A percentile compares a stretch with the other conserved stretches of the same genome.
These are phyloP conservation scores for Xylariomycetidae sp. DNA, from an alignment of 2,329 filamentous ascomycete species.

Conservation along the genomic window DNA sequence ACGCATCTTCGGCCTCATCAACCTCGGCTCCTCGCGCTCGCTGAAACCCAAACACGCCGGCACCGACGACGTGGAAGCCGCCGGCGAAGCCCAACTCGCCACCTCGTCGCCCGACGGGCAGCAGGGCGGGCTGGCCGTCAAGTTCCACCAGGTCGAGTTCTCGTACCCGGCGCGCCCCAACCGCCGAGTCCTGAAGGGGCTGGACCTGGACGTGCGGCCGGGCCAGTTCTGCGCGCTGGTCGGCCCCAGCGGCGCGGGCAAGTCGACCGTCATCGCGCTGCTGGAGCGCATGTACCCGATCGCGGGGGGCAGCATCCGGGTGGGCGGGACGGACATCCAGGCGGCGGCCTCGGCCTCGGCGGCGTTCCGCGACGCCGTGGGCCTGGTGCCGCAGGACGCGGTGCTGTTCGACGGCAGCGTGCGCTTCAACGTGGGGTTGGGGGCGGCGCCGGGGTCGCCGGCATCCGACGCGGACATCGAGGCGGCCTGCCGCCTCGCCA, in stretches of 20 bases:
- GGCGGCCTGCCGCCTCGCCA: slow-evolving; percentile 60
- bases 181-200: slow-evolving; percentile 38
- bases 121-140: slow-evolving; percentile 37
- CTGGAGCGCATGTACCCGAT: slow-evolving; percentile 50
- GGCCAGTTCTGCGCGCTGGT: slow-evolving; percentile 37
- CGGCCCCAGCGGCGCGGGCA: slow-evolving; percentile 41
- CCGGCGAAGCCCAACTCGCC: slow-evolving; percentile 16
- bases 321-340: slow-evolving; percentile 45
- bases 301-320: slow-evolving; percentile 40
- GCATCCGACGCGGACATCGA: slow-evolving; percentile 56
- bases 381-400: slow-evolving; percentile 52
- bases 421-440: slow-evolving; percentile 50
- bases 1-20: slow-evolving; percentile 47
- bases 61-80: slow-evolving; percentile 21
- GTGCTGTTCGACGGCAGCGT: slow-evolving; percentile 53
- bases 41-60: slow-evolving; percentile 7
- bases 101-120: slow-evolving; percentile 9
- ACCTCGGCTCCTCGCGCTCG: slow-evolving; percentile 31
- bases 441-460: slow-evolving; percentile 46
- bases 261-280: slow-evolving; percentile 40
- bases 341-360: slow-evolving; percentile 28
- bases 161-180: slow-evolving; percentile 55
- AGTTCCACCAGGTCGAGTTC: slow-evolving; percentile 51
- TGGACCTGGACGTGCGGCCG: slow-evolving; percentile 31
- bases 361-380: slow-evolving; percentile 45